A percentile compares a stretch with the other conserved stretches of the same genome.
These are phyloP conservation scores for Cryptosporidium xiaoi DNA, from an alignment of 169 alveolate species.

Conservation along the genomic window DNA sequence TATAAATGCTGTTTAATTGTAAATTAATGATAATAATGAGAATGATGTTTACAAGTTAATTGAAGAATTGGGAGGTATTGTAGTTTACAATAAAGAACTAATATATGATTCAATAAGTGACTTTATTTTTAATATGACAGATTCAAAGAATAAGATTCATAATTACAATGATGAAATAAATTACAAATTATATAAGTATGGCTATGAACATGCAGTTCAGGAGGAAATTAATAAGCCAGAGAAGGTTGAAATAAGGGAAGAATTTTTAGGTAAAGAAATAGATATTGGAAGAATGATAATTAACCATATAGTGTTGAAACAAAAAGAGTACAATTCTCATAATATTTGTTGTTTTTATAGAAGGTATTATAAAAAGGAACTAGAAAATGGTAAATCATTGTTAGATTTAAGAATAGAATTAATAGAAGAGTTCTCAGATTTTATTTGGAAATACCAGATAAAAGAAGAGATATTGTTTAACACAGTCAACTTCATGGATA, in stretches of 20 bases:
- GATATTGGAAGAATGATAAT: constrained; percentile 31
- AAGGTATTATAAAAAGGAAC: constrained; percentile 18
- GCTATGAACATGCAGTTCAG: not conserved
- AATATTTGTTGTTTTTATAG: constrained; percentile 30
- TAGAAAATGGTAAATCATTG: constrained; percentile 10
- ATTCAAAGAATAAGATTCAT: constrained; percentile 5
- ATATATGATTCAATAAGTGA: not conserved
- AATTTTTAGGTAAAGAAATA: not conserved
- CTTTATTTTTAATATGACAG: not conserved
- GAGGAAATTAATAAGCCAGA: constrained; percentile 21
- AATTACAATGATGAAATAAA: not conserved
- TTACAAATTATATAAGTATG: not conserved
- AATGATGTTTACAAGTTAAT: not conserved
- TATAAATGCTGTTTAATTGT: too few species aligned
- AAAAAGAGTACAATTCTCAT: constrained; percentile 24
- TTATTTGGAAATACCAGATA: constrained; percentile 51
- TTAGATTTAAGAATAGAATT: constrained; percentile 43
- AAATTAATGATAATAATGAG: not conserved
- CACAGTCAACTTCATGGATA: constrained; percentile 47
- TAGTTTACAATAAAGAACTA: not conserved
- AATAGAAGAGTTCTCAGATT: constrained; percentile 36
- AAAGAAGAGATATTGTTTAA: constrained; percentile 49
- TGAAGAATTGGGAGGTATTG: not conserved
- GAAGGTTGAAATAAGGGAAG: constrained; percentile 8
- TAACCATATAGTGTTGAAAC: constrained; percentile 16